Evolutionary conservation across 345 rosid genomes (phyloP).

Genomic region (Xanthoceras sorbifolium): DNA sequence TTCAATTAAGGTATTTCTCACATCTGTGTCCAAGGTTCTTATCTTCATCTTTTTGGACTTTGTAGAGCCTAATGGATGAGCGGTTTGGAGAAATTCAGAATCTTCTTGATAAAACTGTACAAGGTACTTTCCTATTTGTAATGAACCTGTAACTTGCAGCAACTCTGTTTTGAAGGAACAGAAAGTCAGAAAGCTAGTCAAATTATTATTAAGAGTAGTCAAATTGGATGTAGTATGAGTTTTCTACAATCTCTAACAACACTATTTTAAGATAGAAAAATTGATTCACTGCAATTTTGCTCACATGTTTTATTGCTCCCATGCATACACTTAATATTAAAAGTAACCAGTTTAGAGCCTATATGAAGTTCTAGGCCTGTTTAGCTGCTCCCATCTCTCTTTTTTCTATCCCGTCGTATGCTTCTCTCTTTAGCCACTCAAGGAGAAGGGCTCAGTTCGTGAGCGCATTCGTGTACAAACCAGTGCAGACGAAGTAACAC

Average conservation of each 20-base stretch:
- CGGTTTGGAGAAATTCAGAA: constrained; percentile 59
- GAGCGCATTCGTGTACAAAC: no score
- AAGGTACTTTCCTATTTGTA: constrained; percentile 52
- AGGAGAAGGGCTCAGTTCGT: no score
- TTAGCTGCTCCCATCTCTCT: no score
- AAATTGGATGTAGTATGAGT: neutral
- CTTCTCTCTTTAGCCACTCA: no score
- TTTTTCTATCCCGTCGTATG: no score
- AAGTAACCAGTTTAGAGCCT: neutral
- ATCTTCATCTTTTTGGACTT: constrained; percentile 34
- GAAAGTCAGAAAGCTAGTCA: neutral
- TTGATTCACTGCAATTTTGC: neutral
- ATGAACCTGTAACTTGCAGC: constrained; percentile 6
- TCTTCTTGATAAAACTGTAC: constrained; percentile 80
- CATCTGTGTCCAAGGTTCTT: neutral
- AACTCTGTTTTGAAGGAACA: neutral
- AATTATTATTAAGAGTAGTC: neutral
- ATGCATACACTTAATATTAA: no score
- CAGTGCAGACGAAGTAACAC: no score
- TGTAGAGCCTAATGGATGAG: constrained; percentile 61
- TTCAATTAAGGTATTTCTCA: constrained; percentile 13
- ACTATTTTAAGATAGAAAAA: neutral
- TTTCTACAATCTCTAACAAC: neutral
- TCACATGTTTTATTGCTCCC: neutral
- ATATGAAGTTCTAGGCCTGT: no score